These are phyloP conservation scores for Aegle marmelos DNA, from an alignment of 345 rosid genomes.

Conservation along the genomic window DNA sequence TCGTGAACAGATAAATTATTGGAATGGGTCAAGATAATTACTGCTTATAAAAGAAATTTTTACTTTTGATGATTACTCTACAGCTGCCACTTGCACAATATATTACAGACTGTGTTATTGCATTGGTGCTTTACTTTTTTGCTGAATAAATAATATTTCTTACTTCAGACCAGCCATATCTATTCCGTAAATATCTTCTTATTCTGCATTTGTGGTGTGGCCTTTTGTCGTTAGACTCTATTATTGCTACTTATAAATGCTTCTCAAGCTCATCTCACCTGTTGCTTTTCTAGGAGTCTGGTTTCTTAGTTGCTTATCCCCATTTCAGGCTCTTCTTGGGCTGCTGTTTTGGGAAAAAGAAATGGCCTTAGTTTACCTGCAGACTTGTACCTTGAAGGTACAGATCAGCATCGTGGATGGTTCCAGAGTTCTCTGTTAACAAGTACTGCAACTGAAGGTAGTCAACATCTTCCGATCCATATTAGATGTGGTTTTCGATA, in stretches of 20 bases:
- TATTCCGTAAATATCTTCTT: background rate
- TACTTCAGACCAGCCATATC: background rate
- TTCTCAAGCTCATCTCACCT: slow-evolving; percentile 6
- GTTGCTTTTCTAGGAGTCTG: background rate
- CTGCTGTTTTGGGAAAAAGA: slow-evolving; percentile 77
- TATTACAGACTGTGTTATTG: background rate
- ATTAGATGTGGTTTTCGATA: background rate
- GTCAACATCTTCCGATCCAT: slow-evolving; percentile 10
- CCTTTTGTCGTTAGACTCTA: slow-evolving; percentile 3
- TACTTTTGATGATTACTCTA: background rate
- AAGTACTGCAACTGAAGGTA: slow-evolving; percentile 87
- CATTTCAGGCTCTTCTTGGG: slow-evolving; percentile 88
- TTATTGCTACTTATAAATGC: background rate
- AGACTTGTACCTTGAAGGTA: slow-evolving; percentile 90
- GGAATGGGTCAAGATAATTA: background rate
- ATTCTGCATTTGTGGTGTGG: slow-evolving; percentile 6
- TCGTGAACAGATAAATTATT: background rate
- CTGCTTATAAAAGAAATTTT: background rate
- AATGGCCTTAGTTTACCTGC: slow-evolving; percentile 70
- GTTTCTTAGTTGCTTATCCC: slow-evolving; percentile 17
- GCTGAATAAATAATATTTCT: background rate
- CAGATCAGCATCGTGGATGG: slow-evolving; percentile 99
- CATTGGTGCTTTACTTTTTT: background rate
- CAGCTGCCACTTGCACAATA: background rate
- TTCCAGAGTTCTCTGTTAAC: slow-evolving; percentile 94